A percentile compares a stretch with the other conserved stretches of the same genome.
phyloP scores from a whole-genome alignment of 768 basidiomycete genomes.

The Piloderma croceum region DNA sequence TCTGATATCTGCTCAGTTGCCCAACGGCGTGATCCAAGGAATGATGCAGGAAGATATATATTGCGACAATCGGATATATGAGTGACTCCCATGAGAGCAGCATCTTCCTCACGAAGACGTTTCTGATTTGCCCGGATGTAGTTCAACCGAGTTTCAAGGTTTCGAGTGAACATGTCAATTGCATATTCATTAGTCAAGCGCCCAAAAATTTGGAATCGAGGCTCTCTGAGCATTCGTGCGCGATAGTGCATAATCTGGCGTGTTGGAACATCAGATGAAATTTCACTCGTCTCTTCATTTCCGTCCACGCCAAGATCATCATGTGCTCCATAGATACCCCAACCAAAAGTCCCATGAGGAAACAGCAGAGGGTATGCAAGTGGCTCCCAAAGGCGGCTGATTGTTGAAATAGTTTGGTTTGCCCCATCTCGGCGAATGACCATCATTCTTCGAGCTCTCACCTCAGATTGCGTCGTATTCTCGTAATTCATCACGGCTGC shows the following conservation, averaged over 20 bases:
- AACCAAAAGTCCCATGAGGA: constrained; percentile 30
- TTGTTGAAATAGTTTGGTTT: constrained; percentile 17
- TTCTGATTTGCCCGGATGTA: constrained; percentile 29
- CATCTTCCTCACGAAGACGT: constrained; percentile 20
- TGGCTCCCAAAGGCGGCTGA: constrained; percentile 32
- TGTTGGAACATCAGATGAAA: too few species aligned
- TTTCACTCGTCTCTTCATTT: too few species aligned
- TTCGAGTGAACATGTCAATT: constrained; percentile 34
- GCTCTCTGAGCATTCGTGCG: constrained; percentile 24
- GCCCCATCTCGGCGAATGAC: constrained; percentile 3
- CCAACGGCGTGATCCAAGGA: constrained; percentile 32
- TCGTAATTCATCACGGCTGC: constrained; percentile 18
- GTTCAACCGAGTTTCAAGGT: constrained; percentile 26
- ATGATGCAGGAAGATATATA: constrained; percentile 31
- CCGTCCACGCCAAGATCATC: not conserved
- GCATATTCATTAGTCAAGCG: constrained; percentile 29
- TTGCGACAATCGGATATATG: constrained; percentile 21
- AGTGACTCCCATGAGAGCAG: constrained; percentile 22
- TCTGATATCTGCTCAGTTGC: constrained; percentile 34
- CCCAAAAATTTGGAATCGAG: constrained; percentile 29
- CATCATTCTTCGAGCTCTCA: constrained; percentile 12
- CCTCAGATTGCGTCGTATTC: constrained; percentile 13
- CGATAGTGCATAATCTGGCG: constrained; percentile 33
- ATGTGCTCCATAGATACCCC: constrained; percentile 18
- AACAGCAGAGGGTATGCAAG: constrained; percentile 33